Evolutionary conservation across 1,284 basidiomycete genomes (phyloP).

Genomic region (Microbotryum intermedium): DNA sequence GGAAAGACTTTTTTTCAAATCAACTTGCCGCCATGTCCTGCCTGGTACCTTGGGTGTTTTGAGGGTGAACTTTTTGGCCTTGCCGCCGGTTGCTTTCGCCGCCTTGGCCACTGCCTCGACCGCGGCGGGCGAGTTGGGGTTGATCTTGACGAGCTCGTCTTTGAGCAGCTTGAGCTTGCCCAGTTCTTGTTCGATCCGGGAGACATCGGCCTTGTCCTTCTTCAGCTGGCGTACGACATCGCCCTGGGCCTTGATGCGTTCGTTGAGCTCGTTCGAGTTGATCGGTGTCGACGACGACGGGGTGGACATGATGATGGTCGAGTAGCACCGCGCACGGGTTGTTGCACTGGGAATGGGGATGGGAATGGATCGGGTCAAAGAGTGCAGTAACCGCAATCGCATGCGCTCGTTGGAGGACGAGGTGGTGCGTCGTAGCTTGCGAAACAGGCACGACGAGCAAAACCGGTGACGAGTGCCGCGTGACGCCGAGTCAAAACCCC

Average conservation of each 20-base stretch:
- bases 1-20: too few relatives aligned
- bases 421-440: too few relatives aligned
- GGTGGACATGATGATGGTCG: slow-evolving; percentile 13
- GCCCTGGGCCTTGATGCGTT: slow-evolving; percentile 16
- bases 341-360: too few relatives aligned
- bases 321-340: too few relatives aligned
- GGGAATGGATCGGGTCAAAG: too few relatives aligned
- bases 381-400: too few relatives aligned
- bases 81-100: slow-evolving; percentile 2
- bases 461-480: too few relatives aligned
- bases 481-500: too few relatives aligned
- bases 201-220: slow-evolving; percentile 10
- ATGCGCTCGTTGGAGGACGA: too few relatives aligned
- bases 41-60: slow-evolving; percentile 31
- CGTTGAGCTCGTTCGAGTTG: slow-evolving; percentile 9
- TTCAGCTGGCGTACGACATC: slow-evolving; percentile 25
- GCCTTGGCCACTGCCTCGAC: slow-evolving; percentile 4
- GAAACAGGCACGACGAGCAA: too few relatives aligned
- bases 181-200: neutral
- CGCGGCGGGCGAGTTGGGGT: neutral
- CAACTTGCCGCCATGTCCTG: too few relatives aligned
- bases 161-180: slow-evolving; percentile 15
- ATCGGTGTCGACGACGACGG: neutral
- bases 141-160: slow-evolving; percentile 7
- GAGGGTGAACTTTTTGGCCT: slow-evolving; percentile 26